Base-by-base conservation (phyloP, 495 filamentous ascomycete genomes). In the Penicillium longicatenatum region DNA sequence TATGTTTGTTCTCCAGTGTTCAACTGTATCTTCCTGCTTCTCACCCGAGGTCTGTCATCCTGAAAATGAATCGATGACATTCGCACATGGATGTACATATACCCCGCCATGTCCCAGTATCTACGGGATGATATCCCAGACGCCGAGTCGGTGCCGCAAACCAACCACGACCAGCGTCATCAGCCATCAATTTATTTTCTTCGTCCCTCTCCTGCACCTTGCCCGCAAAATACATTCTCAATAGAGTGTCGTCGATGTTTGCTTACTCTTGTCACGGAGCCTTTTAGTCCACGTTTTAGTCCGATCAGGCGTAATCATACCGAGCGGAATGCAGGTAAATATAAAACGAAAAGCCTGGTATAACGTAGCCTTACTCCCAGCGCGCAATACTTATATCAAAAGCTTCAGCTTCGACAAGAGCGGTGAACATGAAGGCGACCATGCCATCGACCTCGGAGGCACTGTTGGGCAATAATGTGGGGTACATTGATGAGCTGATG, bases 381-480 rank as follows among this genome's bases (percentile, higher is more conserved):
- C 54, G 5, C 42, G 30, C 19, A 39, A 20, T 6, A 26, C 26
- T 3, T 59, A 39, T n/a, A 58, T 59, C 7, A 26, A 26, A 26
- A 6, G 4, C 24, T 26, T 26, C 42, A 67, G 65, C 20, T 58
- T 61, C 17, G 56, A 19, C 11, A 58, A 55, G n/a, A 57, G 42
- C 5, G 70, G 64, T 31, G 66, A 70, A 29, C 75, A 69, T 52
- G 72, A 75, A 41, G 73, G 68, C 0, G 66, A 62, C 7, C 71
- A 74, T 12, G 70, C 64, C 0, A 70, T 76, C 56, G 71, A 71
- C 7, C 26, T 26, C 26, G 57, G 68, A 65, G 2, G 11, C 61
- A 11, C 8, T 55, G 33, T 26, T 54, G 53, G 30, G 53, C 19
- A 31, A 54, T 12, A 50, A 52, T 20, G 29, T 26, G 29, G 41